Conservation (phyloP, 257 asterid genomes). For the Cruciata laevipes region DNA sequence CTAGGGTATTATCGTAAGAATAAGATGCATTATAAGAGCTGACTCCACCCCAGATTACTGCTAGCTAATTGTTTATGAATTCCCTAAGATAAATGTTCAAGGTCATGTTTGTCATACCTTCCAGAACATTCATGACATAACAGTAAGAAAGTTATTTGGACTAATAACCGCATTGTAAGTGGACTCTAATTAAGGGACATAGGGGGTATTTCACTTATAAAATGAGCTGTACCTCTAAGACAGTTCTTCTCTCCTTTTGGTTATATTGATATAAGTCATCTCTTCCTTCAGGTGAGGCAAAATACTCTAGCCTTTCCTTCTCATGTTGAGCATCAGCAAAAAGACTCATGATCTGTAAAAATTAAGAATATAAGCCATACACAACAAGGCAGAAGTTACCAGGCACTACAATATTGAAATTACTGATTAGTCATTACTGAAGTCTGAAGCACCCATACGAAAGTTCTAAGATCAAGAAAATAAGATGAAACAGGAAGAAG, state of each 20-base stretch:
- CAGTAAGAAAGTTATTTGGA: too few relatives aligned
- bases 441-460: too few relatives aligned
- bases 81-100: not conserved
- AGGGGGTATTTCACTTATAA: not conserved
- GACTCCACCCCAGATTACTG: not conserved
- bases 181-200: not conserved
- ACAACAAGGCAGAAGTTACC: not conserved
- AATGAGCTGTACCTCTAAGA: constrained; percentile 60
- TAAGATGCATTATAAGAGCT: too few relatives aligned
- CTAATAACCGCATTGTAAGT: not conserved
- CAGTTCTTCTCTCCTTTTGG: constrained; percentile 88
- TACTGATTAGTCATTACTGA: constrained; percentile 2
- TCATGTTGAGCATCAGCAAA: constrained; percentile 91
- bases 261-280: constrained; percentile 95
- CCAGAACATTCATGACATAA: too few relatives aligned
- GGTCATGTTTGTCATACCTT: not conserved
- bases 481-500: not conserved
- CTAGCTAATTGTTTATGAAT: not conserved
- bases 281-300: constrained; percentile 93
- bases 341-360: constrained; percentile 72
- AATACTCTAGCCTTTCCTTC: constrained; percentile 85
- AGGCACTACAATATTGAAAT: not conserved
- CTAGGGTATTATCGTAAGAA: too few relatives aligned
- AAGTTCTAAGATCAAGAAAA: not conserved
- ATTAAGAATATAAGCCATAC: not conserved